These are phyloP conservation scores for Dactylellina cionopaga DNA, from an alignment of 2,329 filamentous ascomycete species.

Conservation along the genomic window DNA sequence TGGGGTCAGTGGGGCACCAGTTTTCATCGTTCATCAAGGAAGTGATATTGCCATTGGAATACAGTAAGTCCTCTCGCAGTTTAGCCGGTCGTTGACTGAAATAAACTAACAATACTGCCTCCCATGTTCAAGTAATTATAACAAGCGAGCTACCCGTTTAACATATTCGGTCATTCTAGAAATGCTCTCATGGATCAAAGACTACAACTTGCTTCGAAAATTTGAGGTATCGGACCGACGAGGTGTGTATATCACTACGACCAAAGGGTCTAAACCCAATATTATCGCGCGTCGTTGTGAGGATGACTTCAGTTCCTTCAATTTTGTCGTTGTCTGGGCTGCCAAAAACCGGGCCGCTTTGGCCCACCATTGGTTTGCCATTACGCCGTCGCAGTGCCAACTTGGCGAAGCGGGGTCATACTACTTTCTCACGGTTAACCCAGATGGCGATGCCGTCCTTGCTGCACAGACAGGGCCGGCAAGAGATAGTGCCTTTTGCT, in stretches of 20 bases:
- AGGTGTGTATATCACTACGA: background rate
- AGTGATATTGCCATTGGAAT: background rate
- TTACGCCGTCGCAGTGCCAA: too few relatives aligned
- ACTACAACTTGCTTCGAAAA: background rate
- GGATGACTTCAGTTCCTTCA: too few relatives aligned
- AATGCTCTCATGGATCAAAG: constrained; percentile 6
- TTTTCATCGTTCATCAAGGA: background rate
- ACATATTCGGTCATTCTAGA: background rate
- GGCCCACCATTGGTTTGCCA: too few relatives aligned
- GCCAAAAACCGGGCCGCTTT: too few relatives aligned
- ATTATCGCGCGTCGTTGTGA: too few relatives aligned
- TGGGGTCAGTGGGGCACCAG: background rate
- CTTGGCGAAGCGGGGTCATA: too few relatives aligned
- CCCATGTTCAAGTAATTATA: constrained; percentile 4
- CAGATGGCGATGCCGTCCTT: too few relatives aligned
- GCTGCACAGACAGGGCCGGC: too few relatives aligned
- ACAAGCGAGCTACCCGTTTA: background rate
- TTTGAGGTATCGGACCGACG: background rate
- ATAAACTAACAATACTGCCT: background rate
- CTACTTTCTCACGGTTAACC: too few relatives aligned
- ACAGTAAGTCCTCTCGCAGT: background rate
- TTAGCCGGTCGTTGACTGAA: background rate
- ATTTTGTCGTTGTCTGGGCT: too few relatives aligned
- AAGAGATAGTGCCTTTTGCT: too few relatives aligned
- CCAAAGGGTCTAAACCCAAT: background rate